Percentiles rank a stretch among this genome's conserved stretches.
These are phyloP conservation scores for Malania oleifera DNA, from an alignment of 164 flowering plant genomes.

Conservation along the genomic window DNA sequence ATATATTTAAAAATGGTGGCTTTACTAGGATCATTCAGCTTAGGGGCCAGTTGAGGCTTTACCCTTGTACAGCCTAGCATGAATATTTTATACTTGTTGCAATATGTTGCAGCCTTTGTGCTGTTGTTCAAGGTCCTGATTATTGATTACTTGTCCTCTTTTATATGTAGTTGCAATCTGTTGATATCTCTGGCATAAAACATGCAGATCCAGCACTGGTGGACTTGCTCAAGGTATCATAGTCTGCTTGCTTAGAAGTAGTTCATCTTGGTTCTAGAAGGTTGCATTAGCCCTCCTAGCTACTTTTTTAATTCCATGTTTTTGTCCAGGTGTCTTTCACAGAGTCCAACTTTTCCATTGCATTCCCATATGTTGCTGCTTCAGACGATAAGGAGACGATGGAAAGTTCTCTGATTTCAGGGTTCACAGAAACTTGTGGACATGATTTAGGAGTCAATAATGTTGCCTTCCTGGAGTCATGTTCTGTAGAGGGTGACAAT, in stretches of 20 bases:
- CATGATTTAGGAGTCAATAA: constrained; percentile 31
- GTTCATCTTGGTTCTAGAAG: neutral
- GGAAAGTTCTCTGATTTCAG: constrained; percentile 60
- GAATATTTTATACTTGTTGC: too few species aligned
- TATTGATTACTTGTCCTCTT: constrained; percentile 13
- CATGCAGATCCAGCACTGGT: constrained; percentile 48
- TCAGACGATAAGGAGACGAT: constrained; percentile 46
- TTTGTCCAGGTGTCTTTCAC: constrained; percentile 53
- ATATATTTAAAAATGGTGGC: too few species aligned
- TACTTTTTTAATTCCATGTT: too few species aligned
- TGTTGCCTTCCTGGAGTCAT: constrained; percentile 55
- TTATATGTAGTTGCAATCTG: constrained; percentile 51
- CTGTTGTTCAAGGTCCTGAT: neutral
- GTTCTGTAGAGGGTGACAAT: constrained; percentile 46
- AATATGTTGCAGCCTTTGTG: neutral
- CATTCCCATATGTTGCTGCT: constrained; percentile 71
- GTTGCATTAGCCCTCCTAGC: neutral
- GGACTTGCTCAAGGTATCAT: constrained; percentile 63
- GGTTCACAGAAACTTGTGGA: constrained; percentile 56
- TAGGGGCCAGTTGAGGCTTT: neutral
- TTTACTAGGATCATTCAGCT: neutral
- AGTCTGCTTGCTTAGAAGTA: neutral
- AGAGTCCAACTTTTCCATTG: constrained; percentile 72
- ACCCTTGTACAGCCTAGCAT: neutral
- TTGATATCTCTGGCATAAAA: constrained; percentile 38